Conservation (phyloP, 257 asterid species). For the Nicotiana sylvestris region DNA sequence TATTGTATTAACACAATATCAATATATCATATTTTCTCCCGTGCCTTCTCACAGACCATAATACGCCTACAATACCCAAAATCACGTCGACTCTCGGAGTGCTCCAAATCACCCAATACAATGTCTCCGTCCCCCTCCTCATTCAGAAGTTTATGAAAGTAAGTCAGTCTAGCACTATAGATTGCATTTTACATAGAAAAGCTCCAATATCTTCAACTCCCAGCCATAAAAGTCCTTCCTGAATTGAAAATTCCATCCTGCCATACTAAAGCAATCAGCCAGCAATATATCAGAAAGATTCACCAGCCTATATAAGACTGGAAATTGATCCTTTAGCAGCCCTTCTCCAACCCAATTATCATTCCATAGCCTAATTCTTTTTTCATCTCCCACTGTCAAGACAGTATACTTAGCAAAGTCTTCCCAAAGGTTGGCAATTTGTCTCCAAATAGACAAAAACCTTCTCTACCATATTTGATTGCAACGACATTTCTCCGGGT, state of each 20-base stretch:
- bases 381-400: not conserved
- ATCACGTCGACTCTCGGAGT: too few species aligned
- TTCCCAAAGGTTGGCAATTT: not conserved
- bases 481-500: not conserved
- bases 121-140: too few species aligned
- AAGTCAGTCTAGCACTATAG: not conserved
- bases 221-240: not conserved
- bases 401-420: not conserved
- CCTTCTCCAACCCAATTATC: not conserved
- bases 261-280: not conserved
- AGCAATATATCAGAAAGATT: not conserved
- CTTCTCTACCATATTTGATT: not conserved
- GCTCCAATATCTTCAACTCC: not conserved
- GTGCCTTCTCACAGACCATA: too few species aligned
- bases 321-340: slow-evolving; percentile 3
- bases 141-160: too few species aligned
- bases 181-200: not conserved
- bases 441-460: not conserved
- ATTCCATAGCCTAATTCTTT: not conserved
- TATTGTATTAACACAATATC: too few species aligned
- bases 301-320: not conserved
- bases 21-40: too few species aligned
- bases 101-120: too few species aligned
- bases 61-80: too few species aligned
- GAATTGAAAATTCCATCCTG: not conserved